A percentile compares a stretch with the other conserved stretches of the same genome.
phyloP scores from a whole-genome alignment of 2,329 filamentous ascomycete species.

The Claviceps humidiphila region DNA sequence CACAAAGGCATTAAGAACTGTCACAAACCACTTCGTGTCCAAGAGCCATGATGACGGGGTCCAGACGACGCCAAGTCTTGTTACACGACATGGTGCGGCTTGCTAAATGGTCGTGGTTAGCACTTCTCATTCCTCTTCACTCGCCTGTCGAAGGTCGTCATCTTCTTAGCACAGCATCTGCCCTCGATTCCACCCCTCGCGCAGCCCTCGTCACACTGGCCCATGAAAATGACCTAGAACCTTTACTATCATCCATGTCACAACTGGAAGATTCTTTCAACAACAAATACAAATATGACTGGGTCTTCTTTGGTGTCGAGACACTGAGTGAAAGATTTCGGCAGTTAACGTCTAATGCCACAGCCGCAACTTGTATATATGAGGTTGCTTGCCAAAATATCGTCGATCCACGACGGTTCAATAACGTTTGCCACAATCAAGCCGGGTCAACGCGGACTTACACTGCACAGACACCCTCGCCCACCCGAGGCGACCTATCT shows the following conservation, averaged over 20 bases:
- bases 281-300: constrained; percentile 69
- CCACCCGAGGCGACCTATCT: constrained; percentile 30
- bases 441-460: constrained; percentile 1
- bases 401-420: constrained; percentile 37
- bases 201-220: constrained; percentile 21
- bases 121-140: constrained; percentile 1
- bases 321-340: constrained; percentile 71
- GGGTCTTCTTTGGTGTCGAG: constrained; percentile 77
- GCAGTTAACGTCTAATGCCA: constrained; percentile 49
- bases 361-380: constrained; percentile 58
- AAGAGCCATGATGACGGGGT: constrained; percentile 4
- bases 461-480: background rate
- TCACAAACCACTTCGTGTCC: constrained; percentile 5
- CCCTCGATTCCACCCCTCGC: constrained; percentile 13
- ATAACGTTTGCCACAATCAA: background rate
- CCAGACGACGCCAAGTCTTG: background rate
- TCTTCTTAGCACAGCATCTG: constrained; percentile 5
- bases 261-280: constrained; percentile 54
- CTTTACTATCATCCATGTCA: constrained; percentile 30
- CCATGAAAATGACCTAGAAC: constrained; percentile 18
- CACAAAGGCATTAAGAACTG: background rate
- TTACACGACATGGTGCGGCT: constrained; percentile 2
- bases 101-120: constrained; percentile 4
- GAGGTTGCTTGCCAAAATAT: constrained; percentile 63
- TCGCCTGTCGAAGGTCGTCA: constrained; percentile 9